A percentile compares a stretch with the other conserved stretches of the same genome.
Conservation (phyloP, 768 basidiomycete species). For the Dentipellis sp. region DNA sequence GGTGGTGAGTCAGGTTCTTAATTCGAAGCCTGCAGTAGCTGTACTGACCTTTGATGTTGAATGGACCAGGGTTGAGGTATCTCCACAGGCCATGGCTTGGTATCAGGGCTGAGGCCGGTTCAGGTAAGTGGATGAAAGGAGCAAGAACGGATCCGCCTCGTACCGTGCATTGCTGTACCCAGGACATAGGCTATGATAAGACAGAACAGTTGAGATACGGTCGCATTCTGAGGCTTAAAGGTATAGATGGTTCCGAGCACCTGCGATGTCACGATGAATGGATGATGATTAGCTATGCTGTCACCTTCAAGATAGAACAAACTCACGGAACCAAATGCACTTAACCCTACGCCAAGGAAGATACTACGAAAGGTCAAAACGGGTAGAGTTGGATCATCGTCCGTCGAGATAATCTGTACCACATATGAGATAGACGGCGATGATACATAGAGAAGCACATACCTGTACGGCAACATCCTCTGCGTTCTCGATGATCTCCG, state of each 20-base stretch:
- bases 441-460: neutral
- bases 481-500: neutral
- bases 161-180: conserved; percentile 39
- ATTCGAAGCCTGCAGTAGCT: neutral
- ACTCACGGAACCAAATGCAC: conserved; percentile 28
- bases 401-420: conserved; percentile 34
- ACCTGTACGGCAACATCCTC: conserved; percentile 6
- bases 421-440: neutral
- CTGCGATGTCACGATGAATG: conserved; percentile 15
- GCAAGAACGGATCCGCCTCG: conserved; percentile 15
- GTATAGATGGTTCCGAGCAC: conserved; percentile 29
- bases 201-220: conserved; percentile 46
- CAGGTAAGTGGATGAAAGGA: neutral
- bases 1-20: neutral
- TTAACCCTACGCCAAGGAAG: conserved; percentile 39
- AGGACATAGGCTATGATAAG: conserved; percentile 48
- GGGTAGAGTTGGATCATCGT: conserved; percentile 40
- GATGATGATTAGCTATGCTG: no score
- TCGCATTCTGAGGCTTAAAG: conserved; percentile 36
- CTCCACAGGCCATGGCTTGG: conserved; percentile 39
- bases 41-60: conserved; percentile 41
- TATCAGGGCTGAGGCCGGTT: conserved; percentile 22
- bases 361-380: conserved; percentile 39
- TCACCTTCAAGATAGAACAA: neutral
- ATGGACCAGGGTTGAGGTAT: conserved; percentile 55